Percentiles rank a stretch among this genome's conserved stretches.
phyloP scores from a whole-genome alignment of 495 filamentous ascomycete genomes.

The Thozetella sp. region DNA sequence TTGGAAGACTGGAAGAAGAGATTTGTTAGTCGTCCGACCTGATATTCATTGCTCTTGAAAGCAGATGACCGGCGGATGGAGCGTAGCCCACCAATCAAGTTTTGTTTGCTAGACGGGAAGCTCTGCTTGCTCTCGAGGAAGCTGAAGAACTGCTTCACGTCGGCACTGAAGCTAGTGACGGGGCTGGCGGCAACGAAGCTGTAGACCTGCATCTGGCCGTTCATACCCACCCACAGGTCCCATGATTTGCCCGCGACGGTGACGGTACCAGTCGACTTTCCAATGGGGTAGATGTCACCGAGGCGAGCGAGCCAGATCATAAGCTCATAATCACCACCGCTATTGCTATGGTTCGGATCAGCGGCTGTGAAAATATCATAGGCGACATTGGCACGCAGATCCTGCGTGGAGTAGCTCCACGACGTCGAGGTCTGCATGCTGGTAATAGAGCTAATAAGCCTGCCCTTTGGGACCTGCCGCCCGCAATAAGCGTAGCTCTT shows the following conservation, averaged over 20 bases:
- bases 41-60: no score
- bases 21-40: no score
- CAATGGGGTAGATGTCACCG: conserved; percentile 41
- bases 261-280: conserved; percentile 26
- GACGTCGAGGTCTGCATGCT: conserved; percentile 37
- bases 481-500: conserved; percentile 47
- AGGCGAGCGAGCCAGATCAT: conserved; percentile 48
- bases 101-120: conserved; percentile 38
- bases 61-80: neutral
- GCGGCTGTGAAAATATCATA: conserved; percentile 51
- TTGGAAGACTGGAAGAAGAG: conserved; percentile 29
- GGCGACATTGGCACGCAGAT: conserved; percentile 43
- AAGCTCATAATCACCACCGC: conserved; percentile 47
- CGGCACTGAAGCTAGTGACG: conserved; percentile 29
- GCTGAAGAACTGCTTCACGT: conserved; percentile 46
- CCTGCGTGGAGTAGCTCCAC: conserved; percentile 40
- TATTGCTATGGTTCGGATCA: conserved; percentile 43
- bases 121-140: conserved; percentile 33
- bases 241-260: conserved; percentile 32
- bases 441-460: conserved; percentile 27
- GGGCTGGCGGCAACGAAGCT: conserved; percentile 40
- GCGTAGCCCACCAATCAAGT: conserved; percentile 43
- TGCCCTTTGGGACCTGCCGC: conserved; percentile 25
- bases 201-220: conserved; percentile 41
- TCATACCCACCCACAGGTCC: conserved; percentile 38